These are phyloP conservation scores for Viola odorata DNA, from an alignment of 345 rosid species.

Conservation along the genomic window DNA sequence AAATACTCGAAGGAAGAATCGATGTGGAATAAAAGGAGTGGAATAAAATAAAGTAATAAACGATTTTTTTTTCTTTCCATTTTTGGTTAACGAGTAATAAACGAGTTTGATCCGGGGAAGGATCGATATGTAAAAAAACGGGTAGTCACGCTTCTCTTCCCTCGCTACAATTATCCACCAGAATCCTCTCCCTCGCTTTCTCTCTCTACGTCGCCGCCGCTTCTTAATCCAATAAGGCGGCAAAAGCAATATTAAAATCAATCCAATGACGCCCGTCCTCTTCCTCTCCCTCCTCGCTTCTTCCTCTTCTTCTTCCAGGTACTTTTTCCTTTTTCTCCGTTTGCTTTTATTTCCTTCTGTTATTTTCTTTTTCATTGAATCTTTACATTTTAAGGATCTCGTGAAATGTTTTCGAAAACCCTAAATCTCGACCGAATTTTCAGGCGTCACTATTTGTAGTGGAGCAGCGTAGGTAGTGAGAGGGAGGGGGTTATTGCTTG, in stretches of 20 bases:
- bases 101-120: no score
- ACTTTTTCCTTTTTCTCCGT: not conserved
- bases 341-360: not conserved
- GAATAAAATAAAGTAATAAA: no score
- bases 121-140: no score
- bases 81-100: no score
- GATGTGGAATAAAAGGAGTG: no score
- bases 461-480: not conserved
- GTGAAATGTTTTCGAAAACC: not conserved
- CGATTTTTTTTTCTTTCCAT: no score
- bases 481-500: not conserved
- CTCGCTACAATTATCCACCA: not conserved
- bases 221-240: conserved; percentile 19
- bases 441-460: not conserved
- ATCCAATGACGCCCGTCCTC: not conserved
- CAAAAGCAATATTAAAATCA: not conserved
- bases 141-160: not conserved
- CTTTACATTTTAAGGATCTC: not conserved
- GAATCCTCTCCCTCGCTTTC: no score
- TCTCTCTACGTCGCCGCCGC: not conserved
- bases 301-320: not conserved
- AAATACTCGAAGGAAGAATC: no score
- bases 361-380: not conserved
- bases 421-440: not conserved
- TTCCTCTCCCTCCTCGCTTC: not conserved